These are phyloP conservation scores for Chrysoporthe deuterocubensis DNA, from an alignment of 2,329 filamentous ascomycete species.

Conservation along the genomic window DNA sequence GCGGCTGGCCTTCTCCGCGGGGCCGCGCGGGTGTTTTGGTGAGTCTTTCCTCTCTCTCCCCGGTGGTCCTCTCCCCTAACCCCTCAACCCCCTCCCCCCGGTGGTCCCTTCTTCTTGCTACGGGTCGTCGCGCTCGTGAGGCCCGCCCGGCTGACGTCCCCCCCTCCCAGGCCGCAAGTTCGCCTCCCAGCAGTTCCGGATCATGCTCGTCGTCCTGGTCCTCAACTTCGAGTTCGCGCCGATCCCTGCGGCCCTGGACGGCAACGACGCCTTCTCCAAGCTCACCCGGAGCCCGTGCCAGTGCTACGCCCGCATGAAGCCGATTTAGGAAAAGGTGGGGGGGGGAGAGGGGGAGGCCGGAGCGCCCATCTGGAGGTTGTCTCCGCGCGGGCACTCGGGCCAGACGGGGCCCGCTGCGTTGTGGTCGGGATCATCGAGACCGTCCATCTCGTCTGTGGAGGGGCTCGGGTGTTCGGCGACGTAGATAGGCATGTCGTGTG, in stretches of 20 bases:
- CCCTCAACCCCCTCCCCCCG: neutral
- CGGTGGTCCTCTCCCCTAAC: neutral
- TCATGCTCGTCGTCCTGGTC: conserved; percentile 32
- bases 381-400: no score
- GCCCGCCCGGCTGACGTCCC: neutral
- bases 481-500: no score
- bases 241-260: conserved; percentile 26
- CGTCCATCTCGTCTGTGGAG: no score
- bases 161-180: conserved; percentile 30
- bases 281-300: conserved; percentile 19
- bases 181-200: conserved; percentile 32
- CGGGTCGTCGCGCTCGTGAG: no score
- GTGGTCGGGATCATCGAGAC: no score
- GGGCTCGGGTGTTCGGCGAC: no score
- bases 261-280: conserved; percentile 17
- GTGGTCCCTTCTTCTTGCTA: no score
- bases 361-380: neutral
- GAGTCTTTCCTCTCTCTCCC: neutral
- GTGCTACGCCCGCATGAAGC: conserved; percentile 22
- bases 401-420: no score
- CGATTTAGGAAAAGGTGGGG: neutral
- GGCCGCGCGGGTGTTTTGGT: conserved; percentile 22
- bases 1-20: conserved; percentile 13
- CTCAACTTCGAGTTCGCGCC: conserved; percentile 33
- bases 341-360: neutral